Base-by-base conservation (phyloP, 2,329 filamentous ascomycete genomes). In the Cercospora citrullina region DNA sequence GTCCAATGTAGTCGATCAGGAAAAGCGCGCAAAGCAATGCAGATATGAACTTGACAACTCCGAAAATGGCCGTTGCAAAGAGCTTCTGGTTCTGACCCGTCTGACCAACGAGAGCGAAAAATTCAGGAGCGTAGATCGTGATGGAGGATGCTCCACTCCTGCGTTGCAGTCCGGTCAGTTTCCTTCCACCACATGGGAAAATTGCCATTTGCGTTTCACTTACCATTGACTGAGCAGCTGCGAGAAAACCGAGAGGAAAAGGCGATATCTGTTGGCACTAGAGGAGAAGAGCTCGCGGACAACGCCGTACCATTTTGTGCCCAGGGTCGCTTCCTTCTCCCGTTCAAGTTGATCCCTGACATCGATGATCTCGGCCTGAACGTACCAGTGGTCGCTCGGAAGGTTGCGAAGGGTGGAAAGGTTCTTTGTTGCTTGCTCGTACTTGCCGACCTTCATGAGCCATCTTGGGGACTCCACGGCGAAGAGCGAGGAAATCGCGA, bases 1-100 rank as follows among this genome's bases (percentile, higher is more conserved):
- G 89, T 4, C 91, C 91, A 71, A 94, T 89, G 64, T 90, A 88
- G 73, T 94, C 91, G 71, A 94, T 90, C 8, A 94, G 85, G 84
- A 94, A 92, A 63, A 93, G 84, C 0, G 91, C 91, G 77, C 91
- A 94, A 45, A 87, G 72, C 33, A 93, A 76, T 14, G 90, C 87
- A 0, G 89, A 85, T 6, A 87, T 77, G 64, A 94, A 86, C 76
- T 94, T 94, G 73, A 93, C 84, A 62, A 93, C 86, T 53, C 91
- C 91, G 64, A 94, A 93, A 61, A 94, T 87, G 3, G 87, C 90
- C 0, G 90, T 93, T 14, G 91, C 87, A 42, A 93, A 87, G 0
- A 93, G 85, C 64, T 87, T 87, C 77, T 92, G 89, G 55, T 89
- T 85, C 55, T 85, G 84, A 7, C 91, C 90, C 0, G 84, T 87